phyloP scores from a whole-genome alignment of 176 grass and related monocot genomes.

The Aegilops tauschii region DNA sequence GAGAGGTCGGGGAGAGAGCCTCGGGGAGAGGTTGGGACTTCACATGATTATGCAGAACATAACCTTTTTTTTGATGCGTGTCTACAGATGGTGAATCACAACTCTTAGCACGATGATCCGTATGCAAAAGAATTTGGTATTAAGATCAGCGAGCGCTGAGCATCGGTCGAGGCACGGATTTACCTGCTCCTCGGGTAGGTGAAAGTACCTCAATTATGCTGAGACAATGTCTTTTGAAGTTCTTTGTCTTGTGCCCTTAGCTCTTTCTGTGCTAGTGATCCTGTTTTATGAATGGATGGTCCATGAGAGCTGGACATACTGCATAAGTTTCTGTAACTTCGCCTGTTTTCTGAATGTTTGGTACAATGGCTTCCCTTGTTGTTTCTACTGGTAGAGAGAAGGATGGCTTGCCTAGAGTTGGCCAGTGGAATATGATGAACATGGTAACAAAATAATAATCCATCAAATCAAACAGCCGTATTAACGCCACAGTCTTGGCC shows the following conservation, averaged over 20 bases:
- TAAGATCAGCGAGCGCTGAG: constrained; percentile 79
- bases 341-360: too few relatives aligned
- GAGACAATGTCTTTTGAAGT: not conserved
- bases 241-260: not conserved
- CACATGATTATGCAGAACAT: constrained; percentile 18
- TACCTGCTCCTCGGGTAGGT: constrained; percentile 81
- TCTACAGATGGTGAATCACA: constrained; percentile 77
- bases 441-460: constrained; percentile 48
- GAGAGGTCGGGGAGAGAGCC: too few relatives aligned
- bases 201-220: too few relatives aligned
- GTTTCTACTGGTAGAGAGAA: constrained; percentile 68
- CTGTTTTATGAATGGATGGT: not conserved
- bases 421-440: constrained; percentile 99
- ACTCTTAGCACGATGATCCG: constrained; percentile 82
- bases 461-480: not conserved
- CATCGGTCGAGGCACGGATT: constrained; percentile 82
- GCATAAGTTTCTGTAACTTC: not conserved
- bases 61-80: not conserved
- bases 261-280: not conserved
- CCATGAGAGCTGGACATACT: too few relatives aligned
- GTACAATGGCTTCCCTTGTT: not conserved
- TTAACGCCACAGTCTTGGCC: not conserved
- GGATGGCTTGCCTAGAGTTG: constrained; percentile 84
- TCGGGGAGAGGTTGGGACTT: too few relatives aligned
- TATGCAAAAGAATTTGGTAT: constrained; percentile 96